Conservation (phyloP, 805 yeast genomes). For the Kurtzmaniella fragi region DNA sequence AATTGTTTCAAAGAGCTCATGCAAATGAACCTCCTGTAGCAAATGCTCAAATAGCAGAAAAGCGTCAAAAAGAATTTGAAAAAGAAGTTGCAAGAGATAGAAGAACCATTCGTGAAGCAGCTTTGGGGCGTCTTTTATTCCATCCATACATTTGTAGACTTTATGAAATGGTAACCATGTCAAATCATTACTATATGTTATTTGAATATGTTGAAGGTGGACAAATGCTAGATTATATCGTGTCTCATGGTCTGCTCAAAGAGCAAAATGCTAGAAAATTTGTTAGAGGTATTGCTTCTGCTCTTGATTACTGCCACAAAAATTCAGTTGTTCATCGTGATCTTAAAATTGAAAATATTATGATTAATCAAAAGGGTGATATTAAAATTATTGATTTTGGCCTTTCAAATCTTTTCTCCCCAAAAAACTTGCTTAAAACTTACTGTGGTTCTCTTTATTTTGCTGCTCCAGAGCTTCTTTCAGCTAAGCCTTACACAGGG, state of each 20-base stretch:
- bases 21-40: constrained; percentile 62
- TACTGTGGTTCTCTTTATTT: constrained; percentile 96
- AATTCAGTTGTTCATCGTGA: constrained; percentile 97
- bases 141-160: constrained; percentile 91
- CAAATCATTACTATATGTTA: constrained; percentile 93
- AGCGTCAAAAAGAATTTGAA: constrained; percentile 64
- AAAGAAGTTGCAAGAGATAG: constrained; percentile 87
- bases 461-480: constrained; percentile 95
- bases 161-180: constrained; percentile 93
- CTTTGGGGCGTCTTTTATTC: constrained; percentile 80
- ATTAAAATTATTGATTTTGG: constrained; percentile 97
- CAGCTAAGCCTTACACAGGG: constrained; percentile 89
- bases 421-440: constrained; percentile 71
- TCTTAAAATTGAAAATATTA: constrained; percentile 90
- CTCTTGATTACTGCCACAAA: constrained; percentile 88
- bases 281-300: constrained; percentile 91
- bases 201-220: constrained; percentile 98
- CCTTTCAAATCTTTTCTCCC: constrained; percentile 77
- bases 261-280: constrained; percentile 93
- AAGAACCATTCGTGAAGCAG: constrained; percentile 92
- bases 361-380: constrained; percentile 91
- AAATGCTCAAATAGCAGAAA: constrained; percentile 51
- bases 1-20: constrained; percentile 67
- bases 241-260: constrained; percentile 89
- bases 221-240: constrained; percentile 94